Evolutionary conservation across 2,329 filamentous ascomycete genomes (phyloP).

Genomic region (Penicillium sp.): DNA sequence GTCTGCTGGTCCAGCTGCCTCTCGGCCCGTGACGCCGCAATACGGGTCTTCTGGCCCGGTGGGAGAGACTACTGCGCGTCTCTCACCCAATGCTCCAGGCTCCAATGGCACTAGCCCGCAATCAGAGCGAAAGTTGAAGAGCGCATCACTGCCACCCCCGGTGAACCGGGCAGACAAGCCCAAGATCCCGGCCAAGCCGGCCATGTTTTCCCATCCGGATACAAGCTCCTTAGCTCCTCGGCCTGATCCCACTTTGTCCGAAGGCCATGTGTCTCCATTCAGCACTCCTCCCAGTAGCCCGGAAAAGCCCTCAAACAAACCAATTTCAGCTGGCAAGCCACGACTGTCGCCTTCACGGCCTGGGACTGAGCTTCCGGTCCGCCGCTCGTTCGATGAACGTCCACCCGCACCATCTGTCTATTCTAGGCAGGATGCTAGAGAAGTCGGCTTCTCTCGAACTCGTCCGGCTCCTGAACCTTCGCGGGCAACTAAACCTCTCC

Average conservation of each 20-base stretch:
- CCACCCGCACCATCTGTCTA: conserved; percentile 16
- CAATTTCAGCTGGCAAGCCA: conserved; percentile 11
- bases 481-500: conserved; percentile 30
- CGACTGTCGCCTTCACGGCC: conserved; percentile 22
- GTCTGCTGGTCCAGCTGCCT: conserved; percentile 20
- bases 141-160: conserved; percentile 62
- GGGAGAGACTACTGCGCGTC: conserved; percentile 15
- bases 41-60: conserved; percentile 22
- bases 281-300: conserved; percentile 78
- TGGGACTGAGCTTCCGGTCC: conserved; percentile 26
- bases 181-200: conserved; percentile 55
- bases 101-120: conserved; percentile 17
- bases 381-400: conserved; percentile 31
- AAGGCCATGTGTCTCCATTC: conserved; percentile 69
- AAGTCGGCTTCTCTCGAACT: conserved; percentile 30
- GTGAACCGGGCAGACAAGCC: conserved; percentile 80
- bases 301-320: conserved; percentile 52
- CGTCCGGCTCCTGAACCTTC: conserved; percentile 27
- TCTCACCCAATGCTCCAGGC: conserved; percentile 20
- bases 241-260: conserved; percentile 29
- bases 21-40: conserved; percentile 34
- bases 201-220: conserved; percentile 33
- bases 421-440: conserved; percentile 27
- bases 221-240: conserved; percentile 27
- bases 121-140: conserved; percentile 35